These are phyloP conservation scores for Exophiala sp. DNA, from an alignment of 2,329 filamentous ascomycete species.

Conservation along the genomic window DNA sequence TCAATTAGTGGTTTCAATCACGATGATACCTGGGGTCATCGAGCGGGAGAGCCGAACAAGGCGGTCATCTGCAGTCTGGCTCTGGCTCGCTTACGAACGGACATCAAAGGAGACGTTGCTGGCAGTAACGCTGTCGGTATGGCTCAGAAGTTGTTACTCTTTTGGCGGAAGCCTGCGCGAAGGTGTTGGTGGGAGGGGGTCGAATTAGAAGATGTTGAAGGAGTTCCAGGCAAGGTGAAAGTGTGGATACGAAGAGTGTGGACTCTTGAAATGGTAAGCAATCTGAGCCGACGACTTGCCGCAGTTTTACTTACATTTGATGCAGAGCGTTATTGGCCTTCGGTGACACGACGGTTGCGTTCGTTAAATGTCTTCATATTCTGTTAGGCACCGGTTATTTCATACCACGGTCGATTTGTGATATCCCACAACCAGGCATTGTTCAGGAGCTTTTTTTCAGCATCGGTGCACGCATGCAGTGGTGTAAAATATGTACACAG, in stretches of 20 bases:
- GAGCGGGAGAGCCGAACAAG: slow-evolving; percentile 96
- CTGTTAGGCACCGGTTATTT: not conserved
- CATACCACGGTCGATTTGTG: slow-evolving; percentile 4
- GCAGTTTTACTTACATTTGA: slow-evolving; percentile 11
- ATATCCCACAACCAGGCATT: slow-evolving; percentile 14
- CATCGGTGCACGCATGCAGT: not conserved
- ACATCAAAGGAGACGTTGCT: slow-evolving; percentile 70
- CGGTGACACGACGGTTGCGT: slow-evolving; percentile 45
- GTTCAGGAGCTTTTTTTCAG: slow-evolving; percentile 6
- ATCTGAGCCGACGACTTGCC: not conserved
- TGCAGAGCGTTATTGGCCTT: slow-evolving; percentile 74
- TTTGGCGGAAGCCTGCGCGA: slow-evolving; percentile 94
- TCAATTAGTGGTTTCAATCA: slow-evolving; percentile 80
- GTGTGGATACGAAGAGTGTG: slow-evolving; percentile 98
- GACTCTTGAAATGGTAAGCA: slow-evolving; percentile 88
- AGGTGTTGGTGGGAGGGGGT: slow-evolving; percentile 99
- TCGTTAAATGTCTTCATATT: not conserved
- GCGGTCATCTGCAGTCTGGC: slow-evolving; percentile 96
- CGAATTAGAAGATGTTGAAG: slow-evolving; percentile 81
- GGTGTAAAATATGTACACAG: not conserved
- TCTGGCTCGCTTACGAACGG: slow-evolving; percentile 83
- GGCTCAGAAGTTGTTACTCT: slow-evolving; percentile 94
- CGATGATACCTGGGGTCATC: slow-evolving; percentile 90
- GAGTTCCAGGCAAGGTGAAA: slow-evolving; percentile 85
- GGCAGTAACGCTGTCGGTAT: slow-evolving; percentile 81